Conservation (phyloP, 441 rosid genomes). For the Cnidoscolus chayamansa region DNA sequence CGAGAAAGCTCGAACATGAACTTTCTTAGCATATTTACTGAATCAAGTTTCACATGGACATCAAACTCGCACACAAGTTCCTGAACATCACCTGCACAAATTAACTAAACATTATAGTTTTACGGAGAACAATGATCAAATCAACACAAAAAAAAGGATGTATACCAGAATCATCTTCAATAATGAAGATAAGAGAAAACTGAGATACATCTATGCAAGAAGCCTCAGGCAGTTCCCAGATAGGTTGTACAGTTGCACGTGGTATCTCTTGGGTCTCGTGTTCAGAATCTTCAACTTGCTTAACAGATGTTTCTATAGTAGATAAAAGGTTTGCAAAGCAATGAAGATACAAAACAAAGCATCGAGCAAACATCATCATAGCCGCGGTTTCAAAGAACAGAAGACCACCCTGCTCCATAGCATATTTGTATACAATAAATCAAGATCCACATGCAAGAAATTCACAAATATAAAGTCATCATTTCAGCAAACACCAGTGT, state of each 20-base stretch:
- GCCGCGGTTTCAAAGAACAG: conserved; percentile 63
- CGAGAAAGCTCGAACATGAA: conserved; percentile 58
- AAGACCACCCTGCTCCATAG: conserved; percentile 72
- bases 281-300: conserved; percentile 38
- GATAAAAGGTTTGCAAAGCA: conserved; percentile 36
- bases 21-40: conserved; percentile 41
- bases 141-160: conserved; percentile 25
- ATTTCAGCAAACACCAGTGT: neutral
- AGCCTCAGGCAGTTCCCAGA: conserved; percentile 43
- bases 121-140: conserved; percentile 22
- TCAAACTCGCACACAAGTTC: conserved; percentile 62
- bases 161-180: conserved; percentile 63
- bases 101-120: conserved; percentile 20
- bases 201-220: conserved; percentile 47
- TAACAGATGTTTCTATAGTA: conserved; percentile 32
- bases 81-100: conserved; percentile 58
- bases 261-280: conserved; percentile 29
- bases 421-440: conserved; percentile 19
- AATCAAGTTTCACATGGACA: conserved; percentile 49
- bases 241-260: conserved; percentile 31
- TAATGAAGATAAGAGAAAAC: conserved; percentile 55
- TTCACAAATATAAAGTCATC: conserved; percentile 3
- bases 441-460: conserved; percentile 14
- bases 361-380: conserved; percentile 42
- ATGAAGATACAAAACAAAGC: conserved; percentile 44